Percentiles rank a stretch among this genome's conserved stretches.
phyloP scores from a whole-genome alignment of 2,329 filamentous ascomycete species.

The Colletotrichum karsti region DNA sequence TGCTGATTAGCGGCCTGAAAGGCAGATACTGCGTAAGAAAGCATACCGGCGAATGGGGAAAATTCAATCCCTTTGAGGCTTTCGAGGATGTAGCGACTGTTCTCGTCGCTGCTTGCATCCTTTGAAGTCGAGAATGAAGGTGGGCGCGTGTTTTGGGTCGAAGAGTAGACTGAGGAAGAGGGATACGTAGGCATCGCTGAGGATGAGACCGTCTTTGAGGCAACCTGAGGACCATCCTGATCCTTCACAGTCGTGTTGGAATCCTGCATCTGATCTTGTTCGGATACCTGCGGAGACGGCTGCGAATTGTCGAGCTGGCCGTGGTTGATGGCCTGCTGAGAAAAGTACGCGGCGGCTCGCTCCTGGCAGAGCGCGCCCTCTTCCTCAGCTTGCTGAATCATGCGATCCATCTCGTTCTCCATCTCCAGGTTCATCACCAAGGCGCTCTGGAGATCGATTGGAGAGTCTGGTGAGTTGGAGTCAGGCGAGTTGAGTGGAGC shows the following conservation, averaged over 20 bases:
- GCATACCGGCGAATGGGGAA: slow-evolving; percentile 44
- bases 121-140: neutral
- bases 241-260: neutral
- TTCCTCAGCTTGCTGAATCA: neutral
- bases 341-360: neutral
- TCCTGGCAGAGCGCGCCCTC: neutral
- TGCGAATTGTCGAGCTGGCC: neutral
- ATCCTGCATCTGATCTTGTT: neutral
- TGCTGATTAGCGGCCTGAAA: neutral
- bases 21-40: neutral
- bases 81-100: slow-evolving; percentile 11
- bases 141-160: slow-evolving; percentile 5
- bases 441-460: neutral
- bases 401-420: neutral
- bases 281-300: neutral
- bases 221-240: too few relatives aligned
- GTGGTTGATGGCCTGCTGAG: neutral
- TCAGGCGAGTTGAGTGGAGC: too few relatives aligned
- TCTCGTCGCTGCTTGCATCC: neutral
- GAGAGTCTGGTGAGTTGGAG: neutral
- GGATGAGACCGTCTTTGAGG: neutral
- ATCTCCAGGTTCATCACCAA: neutral
- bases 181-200: too few relatives aligned
- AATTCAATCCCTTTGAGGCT: slow-evolving; percentile 45
- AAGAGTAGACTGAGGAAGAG: slow-evolving; percentile 26